These are phyloP conservation scores for Leccinum colubrinum DNA, from an alignment of 1,284 basidiomycete genomes.

Conservation along the genomic window DNA sequence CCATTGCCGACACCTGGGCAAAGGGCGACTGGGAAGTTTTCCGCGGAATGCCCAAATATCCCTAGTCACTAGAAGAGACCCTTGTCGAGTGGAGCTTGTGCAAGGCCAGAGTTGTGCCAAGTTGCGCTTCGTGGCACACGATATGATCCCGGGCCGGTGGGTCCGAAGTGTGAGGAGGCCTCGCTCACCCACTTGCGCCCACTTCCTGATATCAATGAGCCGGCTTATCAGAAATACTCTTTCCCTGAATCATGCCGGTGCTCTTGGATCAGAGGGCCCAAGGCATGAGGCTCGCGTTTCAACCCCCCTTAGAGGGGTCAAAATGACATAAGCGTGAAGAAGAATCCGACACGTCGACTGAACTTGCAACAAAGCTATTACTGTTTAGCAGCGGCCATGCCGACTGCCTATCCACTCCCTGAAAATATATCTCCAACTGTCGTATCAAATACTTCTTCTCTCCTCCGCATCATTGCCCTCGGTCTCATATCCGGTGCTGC, in stretches of 20 bases:
- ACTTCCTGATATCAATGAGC: background rate
- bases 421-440: slow-evolving; percentile 65
- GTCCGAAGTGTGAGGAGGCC: background rate
- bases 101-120: background rate
- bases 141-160: background rate
- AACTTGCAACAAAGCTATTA: background rate
- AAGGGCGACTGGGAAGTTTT: background rate
- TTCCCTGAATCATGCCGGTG: no score
- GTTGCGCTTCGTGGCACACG: background rate
- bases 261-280: no score
- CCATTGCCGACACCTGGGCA: background rate
- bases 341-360: slow-evolving; percentile 13
- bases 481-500: slow-evolving; percentile 90
- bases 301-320: slow-evolving; percentile 12
- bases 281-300: no score
- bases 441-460: slow-evolving; percentile 78
- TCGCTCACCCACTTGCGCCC: background rate
- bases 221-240: background rate
- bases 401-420: slow-evolving; percentile 68
- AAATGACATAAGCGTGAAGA: slow-evolving; percentile 1
- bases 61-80: background rate
- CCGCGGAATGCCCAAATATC: background rate
- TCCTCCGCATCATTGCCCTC: slow-evolving; percentile 85
- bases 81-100: background rate
- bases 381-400: slow-evolving; percentile 43